phyloP scores from a whole-genome alignment of 495 filamentous ascomycete genomes.

The Pyrenula massariospora region DNA sequence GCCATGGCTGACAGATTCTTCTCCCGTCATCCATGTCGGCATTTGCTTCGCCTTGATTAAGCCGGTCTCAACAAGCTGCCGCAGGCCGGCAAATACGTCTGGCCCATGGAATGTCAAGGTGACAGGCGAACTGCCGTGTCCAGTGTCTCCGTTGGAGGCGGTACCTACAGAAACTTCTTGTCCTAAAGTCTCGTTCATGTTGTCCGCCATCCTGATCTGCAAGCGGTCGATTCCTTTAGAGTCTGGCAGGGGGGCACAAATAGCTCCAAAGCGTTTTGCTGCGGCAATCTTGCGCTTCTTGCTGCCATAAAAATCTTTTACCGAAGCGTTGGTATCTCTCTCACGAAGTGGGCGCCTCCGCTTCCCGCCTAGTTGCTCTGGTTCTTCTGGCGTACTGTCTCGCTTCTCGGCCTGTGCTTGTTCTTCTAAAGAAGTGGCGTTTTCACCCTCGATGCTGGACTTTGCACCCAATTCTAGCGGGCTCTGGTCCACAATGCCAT shows the following conservation, averaged over 20 bases:
- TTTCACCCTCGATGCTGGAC: slow-evolving; percentile 8
- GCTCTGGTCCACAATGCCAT: slow-evolving; percentile 43
- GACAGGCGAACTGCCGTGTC: slow-evolving; percentile 25
- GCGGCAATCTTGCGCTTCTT: neutral
- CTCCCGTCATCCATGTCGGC: slow-evolving; percentile 87
- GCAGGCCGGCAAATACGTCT: slow-evolving; percentile 73
- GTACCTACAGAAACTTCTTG: slow-evolving; percentile 15
- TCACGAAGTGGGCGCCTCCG: neutral
- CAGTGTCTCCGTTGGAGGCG: slow-evolving; percentile 14
- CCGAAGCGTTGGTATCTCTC: neutral
- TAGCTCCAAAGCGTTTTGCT: slow-evolving; percentile 40
- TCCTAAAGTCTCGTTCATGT: slow-evolving; percentile 38
- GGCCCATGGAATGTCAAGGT: slow-evolving; percentile 57
- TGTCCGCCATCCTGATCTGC: slow-evolving; percentile 44
- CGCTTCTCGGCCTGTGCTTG: slow-evolving; percentile 13
- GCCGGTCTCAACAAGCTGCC: slow-evolving; percentile 62
- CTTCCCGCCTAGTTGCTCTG: slow-evolving; percentile 20
- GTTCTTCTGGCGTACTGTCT: slow-evolving; percentile 6
- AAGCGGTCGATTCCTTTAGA: slow-evolving; percentile 46
- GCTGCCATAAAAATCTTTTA: neutral
- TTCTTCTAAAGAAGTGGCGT: slow-evolving; percentile 13
- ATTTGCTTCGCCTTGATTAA: slow-evolving; percentile 62
- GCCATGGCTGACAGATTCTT: slow-evolving; percentile 66
- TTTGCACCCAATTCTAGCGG: slow-evolving; percentile 42
- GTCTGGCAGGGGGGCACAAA: slow-evolving; percentile 30